Percentiles rank a stretch among this genome's conserved stretches.
phyloP scores from a whole-genome alignment of 83 land plant species.

The Picea engelmannii region DNA sequence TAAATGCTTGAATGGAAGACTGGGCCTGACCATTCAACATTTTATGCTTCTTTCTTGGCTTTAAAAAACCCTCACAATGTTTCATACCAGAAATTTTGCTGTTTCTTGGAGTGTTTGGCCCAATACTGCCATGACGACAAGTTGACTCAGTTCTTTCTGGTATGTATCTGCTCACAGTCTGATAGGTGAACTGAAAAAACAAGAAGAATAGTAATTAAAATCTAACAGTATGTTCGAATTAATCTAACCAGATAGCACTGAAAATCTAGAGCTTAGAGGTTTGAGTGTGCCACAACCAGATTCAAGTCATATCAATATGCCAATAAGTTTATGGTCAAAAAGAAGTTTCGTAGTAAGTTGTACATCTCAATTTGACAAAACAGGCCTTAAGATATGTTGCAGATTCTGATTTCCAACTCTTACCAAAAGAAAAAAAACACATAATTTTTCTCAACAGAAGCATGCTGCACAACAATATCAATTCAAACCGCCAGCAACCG shows the following conservation, averaged over 20 bases:
- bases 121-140: too few species aligned
- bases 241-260: background rate
- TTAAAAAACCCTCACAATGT: too few species aligned
- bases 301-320: background rate
- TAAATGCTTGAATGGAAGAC: too few species aligned
- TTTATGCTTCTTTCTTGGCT: too few species aligned
- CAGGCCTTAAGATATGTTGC: background rate
- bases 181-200: conserved; percentile 9
- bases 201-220: background rate
- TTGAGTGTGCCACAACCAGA: too few species aligned
- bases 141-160: too few species aligned
- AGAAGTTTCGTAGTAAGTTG: background rate
- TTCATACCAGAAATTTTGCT: too few species aligned
- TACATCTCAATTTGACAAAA: background rate
- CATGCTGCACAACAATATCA: too few species aligned
- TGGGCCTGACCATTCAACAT: too few species aligned
- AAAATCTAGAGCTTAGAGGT: too few species aligned
- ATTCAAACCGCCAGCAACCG: background rate
- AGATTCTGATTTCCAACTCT: background rate
- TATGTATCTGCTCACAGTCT: background rate
- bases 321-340: background rate
- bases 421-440: background rate
- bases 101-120: too few species aligned
- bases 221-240: background rate
- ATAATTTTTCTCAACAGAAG: background rate